Evolutionary conservation across 768 basidiomycete species (phyloP).

Genomic region (Coprinellus micaceus): DNA sequence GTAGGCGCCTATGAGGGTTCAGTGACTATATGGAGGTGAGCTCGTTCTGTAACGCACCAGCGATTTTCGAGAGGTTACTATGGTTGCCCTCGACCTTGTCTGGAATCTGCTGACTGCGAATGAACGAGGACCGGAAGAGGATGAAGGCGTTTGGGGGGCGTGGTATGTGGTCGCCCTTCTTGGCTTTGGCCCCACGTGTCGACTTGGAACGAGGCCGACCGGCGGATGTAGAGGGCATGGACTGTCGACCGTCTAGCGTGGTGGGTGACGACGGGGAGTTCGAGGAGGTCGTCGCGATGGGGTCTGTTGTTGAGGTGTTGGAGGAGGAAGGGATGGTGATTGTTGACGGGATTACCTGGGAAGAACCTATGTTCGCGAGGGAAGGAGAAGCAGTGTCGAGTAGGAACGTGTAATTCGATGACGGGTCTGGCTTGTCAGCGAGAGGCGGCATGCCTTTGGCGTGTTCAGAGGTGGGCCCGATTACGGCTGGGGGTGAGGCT

Average conservation of each 20-base stretch:
- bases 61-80: slow-evolving; percentile 76
- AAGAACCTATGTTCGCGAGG: slow-evolving; percentile 27
- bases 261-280: slow-evolving; percentile 20
- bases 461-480: slow-evolving; percentile 21
- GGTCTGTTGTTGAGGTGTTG: slow-evolving; percentile 22
- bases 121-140: slow-evolving; percentile 77
- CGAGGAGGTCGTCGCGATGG: slow-evolving; percentile 20
- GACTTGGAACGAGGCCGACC: slow-evolving; percentile 16
- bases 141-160: slow-evolving; percentile 86
- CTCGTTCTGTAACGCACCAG: slow-evolving; percentile 44
- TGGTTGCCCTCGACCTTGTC: slow-evolving; percentile 79
- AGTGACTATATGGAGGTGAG: neutral
- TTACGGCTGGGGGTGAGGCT: slow-evolving; percentile 15
- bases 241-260: slow-evolving; percentile 14
- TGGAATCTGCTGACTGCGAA: slow-evolving; percentile 68
- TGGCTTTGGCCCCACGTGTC: slow-evolving; percentile 47
- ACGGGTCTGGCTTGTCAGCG: slow-evolving; percentile 50
- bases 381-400: slow-evolving; percentile 55
- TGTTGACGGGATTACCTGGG: slow-evolving; percentile 27
- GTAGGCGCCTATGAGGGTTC: slow-evolving; percentile 49
- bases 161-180: slow-evolving; percentile 70
- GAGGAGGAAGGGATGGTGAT: slow-evolving; percentile 22
- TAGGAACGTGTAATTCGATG: slow-evolving; percentile 61
- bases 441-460: slow-evolving; percentile 48
- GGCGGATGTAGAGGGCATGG: slow-evolving; percentile 7